These are phyloP conservation scores for Aspergillus hancockii DNA, from an alignment of 495 filamentous ascomycete species.

Conservation along the genomic window DNA sequence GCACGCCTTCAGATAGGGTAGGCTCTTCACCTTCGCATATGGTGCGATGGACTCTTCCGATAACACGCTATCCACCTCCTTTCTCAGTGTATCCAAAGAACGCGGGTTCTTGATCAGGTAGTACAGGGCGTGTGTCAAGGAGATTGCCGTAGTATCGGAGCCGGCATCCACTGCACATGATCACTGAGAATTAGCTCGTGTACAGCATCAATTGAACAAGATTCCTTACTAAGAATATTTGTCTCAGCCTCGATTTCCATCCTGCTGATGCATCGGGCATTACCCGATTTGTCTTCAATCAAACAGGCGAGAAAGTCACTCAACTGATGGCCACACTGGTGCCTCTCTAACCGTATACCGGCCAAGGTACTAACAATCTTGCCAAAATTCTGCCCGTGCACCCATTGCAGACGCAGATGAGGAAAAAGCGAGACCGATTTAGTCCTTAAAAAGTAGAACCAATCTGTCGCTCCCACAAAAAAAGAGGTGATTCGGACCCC, in stretches of 20 bases:
- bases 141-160: slow-evolving; percentile 49
- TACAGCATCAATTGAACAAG: no score
- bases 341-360: slow-evolving; percentile 26
- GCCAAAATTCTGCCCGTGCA: neutral
- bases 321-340: slow-evolving; percentile 39
- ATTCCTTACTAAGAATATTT: no score
- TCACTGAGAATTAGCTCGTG: no score
- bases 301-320: slow-evolving; percentile 47
- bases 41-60: slow-evolving; percentile 28
- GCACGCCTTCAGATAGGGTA: slow-evolving; percentile 35
- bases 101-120: slow-evolving; percentile 51
- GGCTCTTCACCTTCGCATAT: slow-evolving; percentile 31
- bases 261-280: no score
- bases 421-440: neutral
- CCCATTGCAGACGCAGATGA: neutral
- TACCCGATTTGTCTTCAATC: slow-evolving; percentile 43
- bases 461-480: neutral
- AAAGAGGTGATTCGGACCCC: neutral
- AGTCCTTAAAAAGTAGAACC: no score
- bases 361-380: slow-evolving; percentile 27
- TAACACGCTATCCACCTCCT: slow-evolving; percentile 49
- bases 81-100: slow-evolving; percentile 44
- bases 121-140: slow-evolving; percentile 46
- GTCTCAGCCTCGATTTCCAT: no score
- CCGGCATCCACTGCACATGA: slow-evolving; percentile 53